A percentile compares a stretch with the other conserved stretches of the same genome.
Evolutionary conservation across 2,329 filamentous ascomycete species (phyloP).

Genomic region (Ceratocystis cacaofunesta): DNA sequence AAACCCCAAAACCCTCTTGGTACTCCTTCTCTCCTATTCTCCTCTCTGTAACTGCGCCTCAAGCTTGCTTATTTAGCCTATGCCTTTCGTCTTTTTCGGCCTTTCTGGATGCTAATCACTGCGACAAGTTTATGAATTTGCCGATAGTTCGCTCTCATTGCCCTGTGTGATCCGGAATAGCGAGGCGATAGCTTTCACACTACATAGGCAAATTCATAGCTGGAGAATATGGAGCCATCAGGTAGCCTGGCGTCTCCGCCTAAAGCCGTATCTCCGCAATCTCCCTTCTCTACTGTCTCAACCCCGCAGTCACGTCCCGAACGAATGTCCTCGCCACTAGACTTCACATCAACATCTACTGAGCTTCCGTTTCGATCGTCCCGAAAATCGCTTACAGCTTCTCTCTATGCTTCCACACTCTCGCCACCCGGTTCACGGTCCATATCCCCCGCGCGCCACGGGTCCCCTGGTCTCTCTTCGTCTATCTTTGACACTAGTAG

Average conservation of each 20-base stretch:
- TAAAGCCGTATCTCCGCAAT: slow-evolving; percentile 45
- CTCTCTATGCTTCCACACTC: slow-evolving; percentile 50
- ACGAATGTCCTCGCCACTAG: slow-evolving; percentile 15
- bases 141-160: not conserved
- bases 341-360: slow-evolving; percentile 9
- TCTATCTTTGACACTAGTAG: slow-evolving; percentile 40
- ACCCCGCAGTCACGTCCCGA: slow-evolving; percentile 35
- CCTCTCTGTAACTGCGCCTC: not conserved
- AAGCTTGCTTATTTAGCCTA: not conserved
- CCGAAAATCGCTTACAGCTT: slow-evolving; percentile 39
- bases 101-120: not conserved
- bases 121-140: not conserved
- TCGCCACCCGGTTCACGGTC: slow-evolving; percentile 55
- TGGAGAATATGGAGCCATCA: slow-evolving; percentile 8
- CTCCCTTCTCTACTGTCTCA: slow-evolving; percentile 52
- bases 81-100: not conserved
- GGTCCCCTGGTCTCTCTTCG: slow-evolving; percentile 38
- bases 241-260: slow-evolving; percentile 47
- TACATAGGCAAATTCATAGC: not conserved
- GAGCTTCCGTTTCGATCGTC: slow-evolving; percentile 21
- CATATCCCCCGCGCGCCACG: slow-evolving; percentile 49
- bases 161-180: not conserved
- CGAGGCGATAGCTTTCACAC: not conserved
- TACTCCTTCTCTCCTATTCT: not conserved
- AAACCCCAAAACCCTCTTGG: not conserved